Percentiles rank a stretch among this genome's conserved stretches.
Conservation (phyloP, 148 eudicot genomes). For the Rhododendron mucronatum region DNA sequence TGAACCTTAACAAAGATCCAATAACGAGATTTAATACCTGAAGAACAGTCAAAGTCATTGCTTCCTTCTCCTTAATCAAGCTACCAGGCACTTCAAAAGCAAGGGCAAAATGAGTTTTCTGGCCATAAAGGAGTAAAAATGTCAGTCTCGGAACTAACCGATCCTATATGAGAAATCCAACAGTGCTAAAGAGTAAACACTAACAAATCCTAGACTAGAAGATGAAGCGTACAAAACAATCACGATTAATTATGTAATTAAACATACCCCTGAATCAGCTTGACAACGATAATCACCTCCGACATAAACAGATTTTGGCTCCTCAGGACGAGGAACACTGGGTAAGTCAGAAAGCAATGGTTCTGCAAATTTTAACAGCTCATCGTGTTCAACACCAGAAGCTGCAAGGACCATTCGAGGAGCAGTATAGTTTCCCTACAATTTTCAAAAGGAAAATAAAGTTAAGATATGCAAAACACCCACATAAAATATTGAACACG, state of each 20-base stretch:
- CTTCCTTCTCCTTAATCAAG: slow-evolving; percentile 49
- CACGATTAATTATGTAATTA: neutral
- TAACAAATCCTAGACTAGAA: neutral
- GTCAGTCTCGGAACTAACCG: neutral
- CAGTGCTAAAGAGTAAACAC: slow-evolving; percentile 9
- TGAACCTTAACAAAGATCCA: neutral
- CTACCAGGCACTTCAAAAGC: slow-evolving; percentile 69
- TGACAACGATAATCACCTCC: slow-evolving; percentile 68
- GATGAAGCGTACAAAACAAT: neutral
- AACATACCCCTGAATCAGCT: slow-evolving; percentile 70
- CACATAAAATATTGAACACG: slow-evolving; percentile 9
- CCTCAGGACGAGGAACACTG: slow-evolving; percentile 23
- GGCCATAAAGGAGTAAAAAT: slow-evolving; percentile 10
- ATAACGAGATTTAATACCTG: slow-evolving; percentile 31
- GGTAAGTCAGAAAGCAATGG: slow-evolving; percentile 76
- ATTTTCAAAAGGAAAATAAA: slow-evolving; percentile 12
- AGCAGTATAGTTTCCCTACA: slow-evolving; percentile 81
- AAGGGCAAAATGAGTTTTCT: slow-evolving; percentile 61
- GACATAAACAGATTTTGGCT: slow-evolving; percentile 46
- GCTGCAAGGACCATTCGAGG: slow-evolving; percentile 93
- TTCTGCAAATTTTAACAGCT: slow-evolving; percentile 72
- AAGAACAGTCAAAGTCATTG: slow-evolving; percentile 50
- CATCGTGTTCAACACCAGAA: slow-evolving; percentile 89
- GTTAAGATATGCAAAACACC: slow-evolving; percentile 9
- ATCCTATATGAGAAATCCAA: neutral